Evolutionary conservation across 2,329 filamentous ascomycete genomes (phyloP).

Genomic region (Graphilbum fragrans): DNA sequence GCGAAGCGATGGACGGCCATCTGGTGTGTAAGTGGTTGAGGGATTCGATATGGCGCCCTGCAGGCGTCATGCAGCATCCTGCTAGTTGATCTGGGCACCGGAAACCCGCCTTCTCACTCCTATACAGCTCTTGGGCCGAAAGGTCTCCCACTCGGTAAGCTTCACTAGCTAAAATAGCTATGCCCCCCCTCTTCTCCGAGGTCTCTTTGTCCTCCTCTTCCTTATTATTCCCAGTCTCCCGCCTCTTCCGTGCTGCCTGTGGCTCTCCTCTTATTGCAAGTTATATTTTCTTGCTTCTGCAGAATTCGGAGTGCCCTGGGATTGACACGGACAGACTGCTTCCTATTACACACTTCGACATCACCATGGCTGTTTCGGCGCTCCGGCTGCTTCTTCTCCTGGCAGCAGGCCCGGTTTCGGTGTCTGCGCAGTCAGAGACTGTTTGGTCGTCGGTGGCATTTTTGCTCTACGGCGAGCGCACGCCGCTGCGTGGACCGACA

Average conservation of each 20-base stretch:
- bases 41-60: too few species aligned
- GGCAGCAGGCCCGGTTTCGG: not conserved
- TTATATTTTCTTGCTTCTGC: not conserved
- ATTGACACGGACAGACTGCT: not conserved
- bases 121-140: too few species aligned
- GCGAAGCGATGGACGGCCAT: too few species aligned
- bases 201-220: not conserved
- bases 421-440: slow-evolving; percentile 15
- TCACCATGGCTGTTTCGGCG: not conserved
- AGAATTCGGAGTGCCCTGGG: not conserved
- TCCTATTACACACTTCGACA: not conserved
- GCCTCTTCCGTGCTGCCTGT: not conserved
- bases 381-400: slow-evolving; percentile 1
- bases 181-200: not conserved
- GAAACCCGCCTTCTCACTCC: too few species aligned
- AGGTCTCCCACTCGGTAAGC: too few species aligned
- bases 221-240: not conserved
- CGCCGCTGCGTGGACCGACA: slow-evolving; percentile 22
- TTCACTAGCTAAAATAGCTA: not conserved
- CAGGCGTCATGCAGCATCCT: not conserved
- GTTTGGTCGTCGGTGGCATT: slow-evolving; percentile 38
- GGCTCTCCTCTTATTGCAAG: not conserved
- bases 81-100: too few species aligned
- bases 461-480: slow-evolving; percentile 41
- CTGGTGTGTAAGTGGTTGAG: too few species aligned